These are phyloP conservation scores for Wickerhamomyces tratensis DNA, from an alignment of 805 yeast species.

Conservation along the genomic window DNA sequence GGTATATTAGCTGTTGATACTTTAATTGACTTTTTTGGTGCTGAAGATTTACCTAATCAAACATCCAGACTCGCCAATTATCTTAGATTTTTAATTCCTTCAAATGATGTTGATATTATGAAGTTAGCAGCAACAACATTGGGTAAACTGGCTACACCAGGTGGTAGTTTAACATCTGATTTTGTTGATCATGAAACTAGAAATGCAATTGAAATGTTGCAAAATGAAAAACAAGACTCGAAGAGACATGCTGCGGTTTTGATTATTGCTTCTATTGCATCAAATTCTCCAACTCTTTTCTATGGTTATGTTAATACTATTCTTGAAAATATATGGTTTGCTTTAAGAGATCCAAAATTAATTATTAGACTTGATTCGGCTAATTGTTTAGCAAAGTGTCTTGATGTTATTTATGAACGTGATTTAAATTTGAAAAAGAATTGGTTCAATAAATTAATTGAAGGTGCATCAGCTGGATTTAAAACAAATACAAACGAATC, in stretches of 20 bases:
- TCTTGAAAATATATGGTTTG: slow-evolving; percentile 79
- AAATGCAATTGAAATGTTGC: slow-evolving; percentile 84
- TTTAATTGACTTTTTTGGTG: slow-evolving; percentile 74
- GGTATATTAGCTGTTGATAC: slow-evolving; percentile 89
- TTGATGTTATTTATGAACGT: slow-evolving; percentile 69
- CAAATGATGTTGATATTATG: slow-evolving; percentile 80
- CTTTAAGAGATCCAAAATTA: slow-evolving; percentile 69
- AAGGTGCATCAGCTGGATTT: slow-evolving; percentile 56
- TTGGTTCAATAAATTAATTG: slow-evolving; percentile 67
- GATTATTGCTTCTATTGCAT: slow-evolving; percentile 74
- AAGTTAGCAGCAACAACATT: slow-evolving; percentile 76
- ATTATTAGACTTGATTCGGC: slow-evolving; percentile 81
- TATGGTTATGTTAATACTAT: slow-evolving; percentile 72
- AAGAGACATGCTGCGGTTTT: slow-evolving; percentile 88
- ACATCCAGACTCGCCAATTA: slow-evolving; percentile 90
- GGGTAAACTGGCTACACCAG: slow-evolving; percentile 84
- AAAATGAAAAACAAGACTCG: slow-evolving; percentile 76
- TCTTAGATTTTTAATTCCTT: slow-evolving; percentile 67
- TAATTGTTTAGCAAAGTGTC: slow-evolving; percentile 63
- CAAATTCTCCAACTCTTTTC: slow-evolving; percentile 76
- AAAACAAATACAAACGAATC: slow-evolving; percentile 47
- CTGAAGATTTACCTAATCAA: slow-evolving; percentile 80
- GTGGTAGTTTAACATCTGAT: slow-evolving; percentile 83
- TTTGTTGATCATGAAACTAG: slow-evolving; percentile 90
- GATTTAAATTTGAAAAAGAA: slow-evolving; percentile 60